Base-by-base conservation (phyloP, 2,329 filamentous ascomycete genomes). In the Fusarium longipes region DNA sequence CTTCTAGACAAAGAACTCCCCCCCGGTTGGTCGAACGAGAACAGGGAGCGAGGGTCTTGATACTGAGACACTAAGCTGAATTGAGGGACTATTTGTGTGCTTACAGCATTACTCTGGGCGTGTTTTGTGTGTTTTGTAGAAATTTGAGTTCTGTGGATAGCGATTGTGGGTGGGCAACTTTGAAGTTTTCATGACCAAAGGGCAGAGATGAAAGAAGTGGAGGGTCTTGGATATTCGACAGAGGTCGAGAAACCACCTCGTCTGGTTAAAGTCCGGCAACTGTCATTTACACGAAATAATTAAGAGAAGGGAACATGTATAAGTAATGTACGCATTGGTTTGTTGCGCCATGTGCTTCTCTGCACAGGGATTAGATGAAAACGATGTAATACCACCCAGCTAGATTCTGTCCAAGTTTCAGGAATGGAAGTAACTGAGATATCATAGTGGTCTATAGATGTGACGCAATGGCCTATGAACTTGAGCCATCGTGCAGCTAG, bases 41-140 rank as follows among this genome's bases (percentile, higher is more conserved):
- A 27, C 49, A 68, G 64, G 64, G 49, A 65, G 64, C 53, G 53
- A 65, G 59, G 42, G 32, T 42, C 29, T 50, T 24, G 44, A 63
- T 24, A 22, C 30, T 49, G 40, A 60, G 53, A 67, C 58, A 67
- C 47, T 32, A 44, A 67, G 59, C 58, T 60, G 58, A 65, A 52
- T 8, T 51, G 36, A 38, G 64, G 58, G 44, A 33, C 20, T 44
- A 14, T 22, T 38, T 18, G 39, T 60, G 50, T 65, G 29, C 47
- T 53, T 40, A 48, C 24, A 45, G 18, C 43, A 30, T 42, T 27
- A 47, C 33, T 4, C 10, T 15, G 39, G 44, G 39, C 49, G 65
- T 60, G 38, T 53, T 35, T 48, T 33, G 38, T 65, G 65, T 65
- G 49, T 47, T 65, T 42, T 27, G 29, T 27, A 27, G 7, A 20